Base-by-base conservation (phyloP, 148 eudicot species). In the Diospyros kaki region DNA sequence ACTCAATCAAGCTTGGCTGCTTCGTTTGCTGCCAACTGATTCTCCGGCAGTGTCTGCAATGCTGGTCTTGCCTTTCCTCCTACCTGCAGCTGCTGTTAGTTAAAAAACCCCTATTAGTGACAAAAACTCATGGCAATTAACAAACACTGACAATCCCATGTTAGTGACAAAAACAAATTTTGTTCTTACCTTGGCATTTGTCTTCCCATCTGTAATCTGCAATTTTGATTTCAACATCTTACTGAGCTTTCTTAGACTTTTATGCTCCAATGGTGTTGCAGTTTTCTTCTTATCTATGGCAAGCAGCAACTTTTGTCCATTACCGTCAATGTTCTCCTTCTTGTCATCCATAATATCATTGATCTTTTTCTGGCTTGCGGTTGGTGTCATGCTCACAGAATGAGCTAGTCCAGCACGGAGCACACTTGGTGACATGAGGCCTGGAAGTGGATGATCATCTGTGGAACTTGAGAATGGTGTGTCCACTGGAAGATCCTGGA, bases 171-270 rank as follows among this genome's bases (percentile, higher is more conserved):
- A 39, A 17, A 9, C 15, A 4, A 45, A 60, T 6, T 39, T 8
- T 64, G 69, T 66, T 41, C 72, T 78, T 46, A 73, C 77, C 73
- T 67, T 62, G 64, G 74, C 69, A 59, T 15, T 46, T 9, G 41
- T 66, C 78, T 43, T 75, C 40, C 71, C 58, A 13, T 66, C 73
- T 0, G 81, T 10, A 67, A 78, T 81, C 74, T 81, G 53, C 64
- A 81, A 14, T 51, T 82, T 52, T 62, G 77, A 66, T 65, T 82
- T 87, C n/a, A 83, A 15, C 75, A 80, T 81, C 74, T 74, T 89
- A 73, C 68, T 83, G 11, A 91, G 87, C 86, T 76, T 76, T 61
- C 88, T 81, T 45, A 86, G 39, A 76, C 97, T 91, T 79, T 68
- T 66, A 1, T 78, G 45, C 8, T 75, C 1, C 1, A 75, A 39